Evolutionary conservation across 1,284 basidiomycete genomes (phyloP), one percentile per base, ranked within the genome.

Genomic region (Tilletia indica): DNA sequence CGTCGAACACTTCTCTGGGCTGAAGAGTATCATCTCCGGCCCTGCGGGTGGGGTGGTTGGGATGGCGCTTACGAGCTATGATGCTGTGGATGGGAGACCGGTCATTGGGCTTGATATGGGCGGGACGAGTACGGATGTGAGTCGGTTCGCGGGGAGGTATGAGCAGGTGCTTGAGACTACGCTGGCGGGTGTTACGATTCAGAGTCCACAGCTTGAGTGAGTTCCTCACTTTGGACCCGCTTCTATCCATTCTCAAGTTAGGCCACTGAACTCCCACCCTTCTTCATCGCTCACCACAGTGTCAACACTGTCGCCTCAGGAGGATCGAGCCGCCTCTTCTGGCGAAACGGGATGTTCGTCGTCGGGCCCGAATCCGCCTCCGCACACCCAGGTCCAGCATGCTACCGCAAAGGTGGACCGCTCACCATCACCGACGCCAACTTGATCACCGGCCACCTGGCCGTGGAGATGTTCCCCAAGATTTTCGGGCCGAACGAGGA

Each of bases 151-250:
- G 34, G 93, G 93, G 0, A 87, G 90, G 36, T 95, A 93, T 82
- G 93, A 96, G 83, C 88, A 91, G 34, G 91, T 94, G 0, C 93
- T 93, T 83, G 94, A 97, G 84, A 93, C 94, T 0, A 93, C 92
- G 0, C 93, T 94, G 0, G 94, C 94, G 0, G 93, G 93, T 0
- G 90, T 96, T 12, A 91, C 91, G 0, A 92, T 97, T 71, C 92
- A 94, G 80, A 91, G 90, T 14, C 92, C 93, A 0, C 93, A 96
- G 82, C 74, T 86, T 2, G 85, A 86, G 66, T 73, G 51, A 63
- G 72, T 73, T 16, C 36, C 47, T 25, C 0, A 12, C 21, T 45
- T 45, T 14, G 9, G 6, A 54, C 11, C 51, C 51, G 51, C 25
- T 4, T 54, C 4, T n/a, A 16, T 8, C 38, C 19, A 21, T n/a